Base-by-base conservation (phyloP, 306 rosid species). In the Adenanthera pavonina region DNA sequence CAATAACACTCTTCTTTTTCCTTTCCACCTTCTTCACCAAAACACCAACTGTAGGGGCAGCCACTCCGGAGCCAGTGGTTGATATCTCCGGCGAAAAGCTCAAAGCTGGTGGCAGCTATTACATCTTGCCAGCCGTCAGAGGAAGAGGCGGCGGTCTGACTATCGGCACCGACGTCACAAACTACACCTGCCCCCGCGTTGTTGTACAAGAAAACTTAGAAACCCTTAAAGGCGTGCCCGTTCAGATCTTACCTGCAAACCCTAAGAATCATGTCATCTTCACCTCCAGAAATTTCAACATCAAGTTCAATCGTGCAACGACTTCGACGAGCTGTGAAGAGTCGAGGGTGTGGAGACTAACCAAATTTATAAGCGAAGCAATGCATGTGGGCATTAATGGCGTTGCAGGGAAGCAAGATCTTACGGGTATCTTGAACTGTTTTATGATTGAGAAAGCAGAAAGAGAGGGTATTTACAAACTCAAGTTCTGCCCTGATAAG, bases 391-490 rank as follows among this genome's bases (percentile, higher is more conserved):
- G 20, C 4, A 65, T 25, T 0, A 36, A 65, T 14, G 70, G 70
- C 8, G 73, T 40, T 2, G 51, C 14, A 20, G 52, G 73, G 1
- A 40, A 9, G 17, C 49, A 40, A n/a, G 34, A n/a, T 40, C 19
- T 56, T 6, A 19, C 14, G 3, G 15, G 15, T 36, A 8, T 17
- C 5, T 3, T 0, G 1, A 68, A 41, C 34, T 68, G 52, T 52
- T 68, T 68, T 19, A 68, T 1, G 73, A 68, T 41, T n/a, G 73
- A 41, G 73, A 68, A 68, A 41, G 52, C 73, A 1, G 47, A 65
- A 16, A 0, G 0, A 0, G 3, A n/a, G 3, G 52, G 51, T 17
- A 13, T 9, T 40, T 68, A 68, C 1, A 41, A 8, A 5, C 14
- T 68, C 15, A 4, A 0, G 35, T 68, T 41, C 10, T 68, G 52